These are phyloP conservation scores for Camellia lanceoleosa DNA, from an alignment of 148 eudicot species.

Conservation along the genomic window DNA sequence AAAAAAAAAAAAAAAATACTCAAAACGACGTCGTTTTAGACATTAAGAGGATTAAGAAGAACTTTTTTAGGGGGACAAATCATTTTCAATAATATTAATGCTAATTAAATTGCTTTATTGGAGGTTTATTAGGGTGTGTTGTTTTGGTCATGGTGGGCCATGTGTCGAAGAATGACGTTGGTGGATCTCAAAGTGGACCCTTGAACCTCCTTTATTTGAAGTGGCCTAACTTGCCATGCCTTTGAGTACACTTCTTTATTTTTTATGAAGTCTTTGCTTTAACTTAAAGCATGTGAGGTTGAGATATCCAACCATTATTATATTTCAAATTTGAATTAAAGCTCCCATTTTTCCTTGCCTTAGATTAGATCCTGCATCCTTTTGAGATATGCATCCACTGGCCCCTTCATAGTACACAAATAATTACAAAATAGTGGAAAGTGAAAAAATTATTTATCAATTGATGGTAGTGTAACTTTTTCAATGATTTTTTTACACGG, in stretches of 20 bases:
- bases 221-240: constrained; percentile 8
- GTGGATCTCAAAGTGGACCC: constrained; percentile 11
- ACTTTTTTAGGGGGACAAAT: too few relatives aligned
- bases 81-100: too few relatives aligned
- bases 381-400: not conserved
- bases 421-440: too few relatives aligned
- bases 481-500: too few relatives aligned
- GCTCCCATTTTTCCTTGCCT: not conserved
- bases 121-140: not conserved
- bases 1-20: too few relatives aligned
- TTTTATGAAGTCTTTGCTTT: constrained; percentile 15
- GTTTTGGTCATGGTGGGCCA: not conserved
- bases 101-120: not conserved
- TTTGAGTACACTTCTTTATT: constrained; percentile 15
- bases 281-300: constrained; percentile 17
- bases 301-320: not conserved
- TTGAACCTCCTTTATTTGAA: not conserved
- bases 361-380: not conserved
- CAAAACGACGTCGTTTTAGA: too few relatives aligned
- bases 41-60: too few relatives aligned
- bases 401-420: not conserved
- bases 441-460: too few relatives aligned
- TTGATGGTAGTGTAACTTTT: too few relatives aligned
- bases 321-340: constrained; percentile 6
- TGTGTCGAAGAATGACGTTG: not conserved